These are phyloP conservation scores for Ceratocystis eucalypticola DNA, from an alignment of 2,329 filamentous ascomycete species.

Conservation along the genomic window DNA sequence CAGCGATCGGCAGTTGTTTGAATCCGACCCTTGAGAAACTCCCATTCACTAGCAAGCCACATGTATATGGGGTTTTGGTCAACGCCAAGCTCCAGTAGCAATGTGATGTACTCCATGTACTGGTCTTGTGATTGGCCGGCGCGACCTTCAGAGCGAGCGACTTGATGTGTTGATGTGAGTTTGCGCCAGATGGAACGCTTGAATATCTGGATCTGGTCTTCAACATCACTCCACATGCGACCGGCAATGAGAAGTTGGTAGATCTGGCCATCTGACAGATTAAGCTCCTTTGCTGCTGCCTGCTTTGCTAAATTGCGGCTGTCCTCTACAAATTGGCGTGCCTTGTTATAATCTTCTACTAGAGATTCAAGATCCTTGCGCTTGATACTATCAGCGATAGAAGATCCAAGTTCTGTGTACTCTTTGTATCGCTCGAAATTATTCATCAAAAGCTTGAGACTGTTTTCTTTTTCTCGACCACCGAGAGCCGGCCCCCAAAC, in stretches of 20 bases:
- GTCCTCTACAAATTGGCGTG: constrained; percentile 69
- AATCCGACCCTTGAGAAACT: constrained; percentile 79
- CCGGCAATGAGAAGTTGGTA: constrained; percentile 80
- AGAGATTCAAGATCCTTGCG: constrained; percentile 80
- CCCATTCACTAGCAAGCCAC: constrained; percentile 82
- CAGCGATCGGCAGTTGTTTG: constrained; percentile 68
- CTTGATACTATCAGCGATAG: constrained; percentile 72
- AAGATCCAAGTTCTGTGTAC: constrained; percentile 66
- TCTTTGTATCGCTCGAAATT: constrained; percentile 68
- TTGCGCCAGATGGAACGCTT: constrained; percentile 83
- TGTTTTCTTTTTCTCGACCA: constrained; percentile 80
- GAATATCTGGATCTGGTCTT: constrained; percentile 71
- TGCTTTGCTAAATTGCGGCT: constrained; percentile 54
- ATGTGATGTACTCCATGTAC: constrained; percentile 79
- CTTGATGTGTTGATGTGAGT: constrained; percentile 53
- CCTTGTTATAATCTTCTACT: constrained; percentile 73
- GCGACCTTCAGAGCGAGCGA: constrained; percentile 36
- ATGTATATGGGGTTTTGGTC: constrained; percentile 95
- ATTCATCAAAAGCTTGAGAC: constrained; percentile 61
- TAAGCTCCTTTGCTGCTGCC: constrained; percentile 32
- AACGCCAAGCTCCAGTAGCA: constrained; percentile 85
- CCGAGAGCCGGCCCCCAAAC: constrained; percentile 92
- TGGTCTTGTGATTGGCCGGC: constrained; percentile 54
- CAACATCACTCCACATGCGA: constrained; percentile 89
- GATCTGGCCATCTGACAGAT: constrained; percentile 63